These are phyloP conservation scores for Adansonia digitata DNA, from an alignment of 345 rosid genomes.

Conservation along the genomic window DNA sequence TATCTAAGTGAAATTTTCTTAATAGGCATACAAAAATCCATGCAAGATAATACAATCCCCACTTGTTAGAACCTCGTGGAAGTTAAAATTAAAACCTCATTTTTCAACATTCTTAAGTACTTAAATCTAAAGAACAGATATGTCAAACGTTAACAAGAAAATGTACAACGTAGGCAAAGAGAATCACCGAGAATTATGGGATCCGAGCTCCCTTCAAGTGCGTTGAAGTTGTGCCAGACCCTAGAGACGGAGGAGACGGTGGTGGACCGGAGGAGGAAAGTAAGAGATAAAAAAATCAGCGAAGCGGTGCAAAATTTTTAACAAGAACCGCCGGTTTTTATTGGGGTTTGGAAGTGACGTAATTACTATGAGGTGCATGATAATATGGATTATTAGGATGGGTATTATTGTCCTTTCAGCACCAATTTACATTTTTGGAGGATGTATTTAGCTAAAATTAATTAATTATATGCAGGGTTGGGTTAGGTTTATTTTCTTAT, in stretches of 20 bases:
- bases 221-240: neutral
- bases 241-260: conserved; percentile 12
- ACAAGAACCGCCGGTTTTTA: conserved; percentile 3
- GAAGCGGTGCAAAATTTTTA: neutral
- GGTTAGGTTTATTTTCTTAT: neutral
- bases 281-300: neutral
- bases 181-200: conserved; percentile 23
- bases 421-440: neutral
- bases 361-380: conserved; percentile 2
- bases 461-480: neutral
- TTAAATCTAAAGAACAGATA: neutral
- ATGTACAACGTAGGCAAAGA: neutral
- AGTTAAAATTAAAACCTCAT: conserved; percentile 2
- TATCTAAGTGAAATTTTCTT: neutral
- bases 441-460: neutral
- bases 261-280: neutral
- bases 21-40: neutral
- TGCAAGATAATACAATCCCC: neutral
- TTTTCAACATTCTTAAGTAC: neutral
- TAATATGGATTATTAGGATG: neutral
- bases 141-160: neutral
- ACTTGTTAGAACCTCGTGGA: neutral
- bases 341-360: neutral
- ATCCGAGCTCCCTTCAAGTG: conserved; percentile 16
- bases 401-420: conserved; percentile 12